phyloP scores from a whole-genome alignment of 495 filamentous ascomycete genomes.

The Aspergillus incahuasiensis region DNA sequence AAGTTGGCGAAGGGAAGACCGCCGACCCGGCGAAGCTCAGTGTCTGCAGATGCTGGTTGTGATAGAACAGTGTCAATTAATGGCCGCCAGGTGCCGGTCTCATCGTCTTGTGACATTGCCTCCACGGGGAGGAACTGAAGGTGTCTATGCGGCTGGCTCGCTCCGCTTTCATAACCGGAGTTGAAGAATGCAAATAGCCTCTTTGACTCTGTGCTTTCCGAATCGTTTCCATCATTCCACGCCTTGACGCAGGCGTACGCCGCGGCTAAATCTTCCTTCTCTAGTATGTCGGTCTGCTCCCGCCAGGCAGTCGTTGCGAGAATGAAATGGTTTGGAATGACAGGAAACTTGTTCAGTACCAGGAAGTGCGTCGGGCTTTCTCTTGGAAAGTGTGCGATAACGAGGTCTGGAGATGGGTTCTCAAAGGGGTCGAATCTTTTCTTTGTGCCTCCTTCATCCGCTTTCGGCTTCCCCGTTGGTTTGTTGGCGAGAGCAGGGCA shows the following conservation, averaged over 20 bases:
- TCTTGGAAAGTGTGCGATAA: constrained; percentile 53
- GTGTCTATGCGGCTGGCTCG: constrained; percentile 75
- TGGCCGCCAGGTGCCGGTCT: constrained; percentile 41
- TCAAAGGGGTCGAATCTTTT: constrained; percentile 69
- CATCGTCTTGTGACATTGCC: constrained; percentile 54
- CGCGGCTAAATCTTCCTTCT: constrained; percentile 59
- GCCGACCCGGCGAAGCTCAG: constrained; percentile 24
- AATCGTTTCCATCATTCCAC: constrained; percentile 41
- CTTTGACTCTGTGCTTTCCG: constrained; percentile 13
- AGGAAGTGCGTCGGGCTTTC: constrained; percentile 55
- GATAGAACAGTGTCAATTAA: constrained; percentile 47
- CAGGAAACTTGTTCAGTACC: constrained; percentile 77
- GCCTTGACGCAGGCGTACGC: constrained; percentile 60
- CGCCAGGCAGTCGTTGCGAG: constrained; percentile 64
- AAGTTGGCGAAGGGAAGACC: constrained; percentile 52
- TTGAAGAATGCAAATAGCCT: constrained; percentile 79
- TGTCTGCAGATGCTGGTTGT: constrained; percentile 15
- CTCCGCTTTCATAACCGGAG: constrained; percentile 69
- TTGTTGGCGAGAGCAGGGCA: constrained; percentile 73
- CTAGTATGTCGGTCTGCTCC: constrained; percentile 63
- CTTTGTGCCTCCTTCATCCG: constrained; percentile 24
- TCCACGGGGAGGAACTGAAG: constrained; percentile 72
- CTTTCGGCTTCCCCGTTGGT: constrained; percentile 47
- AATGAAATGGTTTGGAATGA: constrained; percentile 77
- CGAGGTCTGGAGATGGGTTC: constrained; percentile 56